A percentile compares a stretch with the other conserved stretches of the same genome.
Evolutionary conservation across 2,329 filamentous ascomycete species (phyloP).

Genomic region (Colletotrichum simmondsii): DNA sequence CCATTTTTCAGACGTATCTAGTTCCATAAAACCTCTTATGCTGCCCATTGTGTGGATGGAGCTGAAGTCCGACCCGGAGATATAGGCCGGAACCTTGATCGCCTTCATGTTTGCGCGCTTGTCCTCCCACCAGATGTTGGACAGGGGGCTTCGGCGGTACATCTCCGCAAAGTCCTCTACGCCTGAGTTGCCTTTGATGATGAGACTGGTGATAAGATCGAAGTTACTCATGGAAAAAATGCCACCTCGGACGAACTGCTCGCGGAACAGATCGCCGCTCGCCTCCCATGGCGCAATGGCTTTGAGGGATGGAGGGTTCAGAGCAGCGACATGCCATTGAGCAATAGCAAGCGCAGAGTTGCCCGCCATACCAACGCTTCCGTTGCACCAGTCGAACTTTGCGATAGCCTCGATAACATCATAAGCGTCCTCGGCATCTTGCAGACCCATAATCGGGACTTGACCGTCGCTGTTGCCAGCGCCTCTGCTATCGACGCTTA

Average conservation of each 20-base stretch:
- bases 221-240: constrained; percentile 52
- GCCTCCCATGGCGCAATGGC: constrained; percentile 54
- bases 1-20: constrained; percentile 51
- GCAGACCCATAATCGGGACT: constrained; percentile 40
- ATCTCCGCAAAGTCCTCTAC: constrained; percentile 55
- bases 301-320: constrained; percentile 37
- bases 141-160: constrained; percentile 47
- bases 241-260: constrained; percentile 56
- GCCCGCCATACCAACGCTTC: constrained; percentile 44
- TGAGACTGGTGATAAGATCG: constrained; percentile 51
- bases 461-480: constrained; percentile 40
- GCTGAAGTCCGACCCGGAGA: constrained; percentile 44
- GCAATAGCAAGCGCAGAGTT: constrained; percentile 42
- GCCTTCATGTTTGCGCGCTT: constrained; percentile 49
- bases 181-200: constrained; percentile 45
- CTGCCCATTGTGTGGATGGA: constrained; percentile 39
- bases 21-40: constrained; percentile 43
- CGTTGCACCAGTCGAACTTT: constrained; percentile 44
- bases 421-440: constrained; percentile 42
- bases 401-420: constrained; percentile 43
- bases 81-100: constrained; percentile 48
- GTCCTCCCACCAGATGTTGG: constrained; percentile 50
- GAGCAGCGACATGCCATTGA: constrained; percentile 39
- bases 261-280: constrained; percentile 56
- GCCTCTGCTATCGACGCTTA: constrained; percentile 47